These are phyloP conservation scores for Mycena belliarum DNA, from an alignment of 768 basidiomycete species.

Conservation along the genomic window DNA sequence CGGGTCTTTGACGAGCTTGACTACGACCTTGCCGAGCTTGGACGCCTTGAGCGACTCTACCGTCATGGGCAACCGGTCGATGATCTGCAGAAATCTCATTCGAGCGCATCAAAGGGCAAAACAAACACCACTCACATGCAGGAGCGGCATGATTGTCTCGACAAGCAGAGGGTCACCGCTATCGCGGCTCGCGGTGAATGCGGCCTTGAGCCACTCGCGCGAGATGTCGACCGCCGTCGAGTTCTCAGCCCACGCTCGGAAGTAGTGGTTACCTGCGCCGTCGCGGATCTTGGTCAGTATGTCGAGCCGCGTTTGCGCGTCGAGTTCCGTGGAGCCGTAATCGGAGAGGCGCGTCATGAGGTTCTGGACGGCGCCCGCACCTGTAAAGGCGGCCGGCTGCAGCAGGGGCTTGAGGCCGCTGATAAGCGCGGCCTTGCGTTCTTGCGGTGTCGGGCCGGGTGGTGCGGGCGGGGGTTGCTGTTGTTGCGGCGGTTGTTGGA, in stretches of 20 bases:
- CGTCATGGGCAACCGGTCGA: slow-evolving; percentile 80
- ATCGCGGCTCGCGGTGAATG: slow-evolving; percentile 46
- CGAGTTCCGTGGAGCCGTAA: slow-evolving; percentile 65
- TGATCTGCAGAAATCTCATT: slow-evolving; percentile 51
- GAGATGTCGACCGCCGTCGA: slow-evolving; percentile 72
- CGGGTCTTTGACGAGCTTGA: slow-evolving; percentile 74
- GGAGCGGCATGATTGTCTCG: slow-evolving; percentile 83
- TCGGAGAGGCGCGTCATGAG: slow-evolving; percentile 60
- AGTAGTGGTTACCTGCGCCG: slow-evolving; percentile 83
- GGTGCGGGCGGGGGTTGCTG: slow-evolving; percentile 13
- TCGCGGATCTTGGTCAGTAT: slow-evolving; percentile 82
- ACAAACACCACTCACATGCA: slow-evolving; percentile 64
- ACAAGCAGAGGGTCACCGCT: slow-evolving; percentile 47
- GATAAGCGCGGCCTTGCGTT: slow-evolving; percentile 56
- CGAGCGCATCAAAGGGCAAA: slow-evolving; percentile 2
- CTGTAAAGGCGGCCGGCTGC: slow-evolving; percentile 59
- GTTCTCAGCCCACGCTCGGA: slow-evolving; percentile 84
- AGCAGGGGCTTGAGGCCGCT: slow-evolving; percentile 56
- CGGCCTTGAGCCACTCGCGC: slow-evolving; percentile 80
- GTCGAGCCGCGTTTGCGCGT: slow-evolving; percentile 65
- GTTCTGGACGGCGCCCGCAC: slow-evolving; percentile 66
- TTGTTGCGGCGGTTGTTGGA: slow-evolving; percentile 17
- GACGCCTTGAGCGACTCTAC: slow-evolving; percentile 67
- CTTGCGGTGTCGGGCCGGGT: slow-evolving; percentile 43
- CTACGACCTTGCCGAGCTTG: slow-evolving; percentile 79